Conservation (phyloP, 208 protist species). For the Vickermania spadyakhi region DNA sequence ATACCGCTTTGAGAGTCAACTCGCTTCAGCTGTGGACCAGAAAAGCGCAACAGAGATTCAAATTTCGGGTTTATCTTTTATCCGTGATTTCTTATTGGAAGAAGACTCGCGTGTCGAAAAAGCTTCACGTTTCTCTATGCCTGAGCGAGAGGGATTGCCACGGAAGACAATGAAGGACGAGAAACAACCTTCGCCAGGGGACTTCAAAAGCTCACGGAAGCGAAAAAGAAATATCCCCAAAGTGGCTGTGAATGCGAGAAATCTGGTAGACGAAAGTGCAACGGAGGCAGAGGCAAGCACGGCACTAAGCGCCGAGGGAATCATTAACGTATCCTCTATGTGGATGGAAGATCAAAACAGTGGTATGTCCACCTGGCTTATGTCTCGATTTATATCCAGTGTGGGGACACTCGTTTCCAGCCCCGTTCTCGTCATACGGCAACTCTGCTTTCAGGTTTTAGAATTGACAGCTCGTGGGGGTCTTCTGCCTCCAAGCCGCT, state of each 20-base stretch:
- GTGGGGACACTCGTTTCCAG: constrained; percentile 34
- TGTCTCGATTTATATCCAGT: constrained; percentile 54
- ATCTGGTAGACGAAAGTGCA: neutral
- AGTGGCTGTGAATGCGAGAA: no score
- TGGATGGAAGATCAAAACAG: constrained; percentile 61
- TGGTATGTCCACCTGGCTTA: constrained; percentile 81
- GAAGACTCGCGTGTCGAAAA: constrained; percentile 63
- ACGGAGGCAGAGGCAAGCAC: neutral
- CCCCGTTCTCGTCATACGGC: constrained; percentile 23
- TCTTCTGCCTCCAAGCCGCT: constrained; percentile 60
- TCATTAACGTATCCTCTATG: neutral
- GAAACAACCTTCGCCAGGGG: no score
- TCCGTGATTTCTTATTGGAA: constrained; percentile 76
- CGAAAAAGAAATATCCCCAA: no score
- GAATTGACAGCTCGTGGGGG: constrained; percentile 44
- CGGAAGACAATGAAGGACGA: no score
- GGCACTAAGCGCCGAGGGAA: constrained; percentile 10
- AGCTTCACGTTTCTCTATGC: constrained; percentile 4
- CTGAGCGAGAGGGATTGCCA: no score
- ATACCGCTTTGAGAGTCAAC: constrained; percentile 27
- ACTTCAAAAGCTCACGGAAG: no score
- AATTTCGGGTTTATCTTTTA: constrained; percentile 56
- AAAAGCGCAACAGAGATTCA: constrained; percentile 10
- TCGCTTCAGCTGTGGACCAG: constrained; percentile 28
- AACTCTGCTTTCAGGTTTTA: constrained; percentile 48